phyloP scores from a whole-genome alignment of 2,329 filamentous ascomycete species.

The Pyrenophora tritici-repentis region DNA sequence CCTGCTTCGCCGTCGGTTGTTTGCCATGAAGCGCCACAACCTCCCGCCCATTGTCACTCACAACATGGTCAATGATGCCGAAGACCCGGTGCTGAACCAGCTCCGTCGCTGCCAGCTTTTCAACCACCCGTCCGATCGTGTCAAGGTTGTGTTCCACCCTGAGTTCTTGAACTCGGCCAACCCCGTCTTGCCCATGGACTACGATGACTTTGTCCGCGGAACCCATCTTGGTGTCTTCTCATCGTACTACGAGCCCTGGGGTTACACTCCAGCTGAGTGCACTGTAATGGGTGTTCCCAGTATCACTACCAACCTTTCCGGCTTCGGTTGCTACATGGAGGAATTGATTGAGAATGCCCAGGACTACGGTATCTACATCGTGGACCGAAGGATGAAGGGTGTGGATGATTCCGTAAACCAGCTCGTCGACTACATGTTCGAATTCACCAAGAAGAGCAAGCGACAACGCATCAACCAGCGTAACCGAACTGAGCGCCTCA shows the following conservation, averaged over 20 bases:
- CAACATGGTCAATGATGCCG: constrained; percentile 94
- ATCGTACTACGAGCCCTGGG: constrained; percentile 99
- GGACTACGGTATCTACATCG: constrained; percentile 99
- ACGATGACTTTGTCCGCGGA: constrained; percentile 97
- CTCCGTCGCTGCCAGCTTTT: constrained; percentile 95
- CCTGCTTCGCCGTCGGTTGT: constrained; percentile 85
- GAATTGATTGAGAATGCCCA: constrained; percentile 97
- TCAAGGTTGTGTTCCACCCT: constrained; percentile 97
- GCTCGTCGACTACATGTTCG: constrained; percentile 87
- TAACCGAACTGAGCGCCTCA: constrained; percentile 92
- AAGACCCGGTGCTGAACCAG: constrained; percentile 95
- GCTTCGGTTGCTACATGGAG: constrained; percentile 99
- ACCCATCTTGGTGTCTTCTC: constrained; percentile 95
- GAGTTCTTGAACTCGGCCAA: constrained; percentile 97
- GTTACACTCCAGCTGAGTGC: constrained; percentile 96
- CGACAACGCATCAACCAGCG: constrained; percentile 98
- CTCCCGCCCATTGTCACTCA: constrained; percentile 96
- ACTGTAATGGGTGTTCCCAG: constrained; percentile 99
- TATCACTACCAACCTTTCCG: constrained; percentile 96
- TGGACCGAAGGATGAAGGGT: constrained; percentile 92
- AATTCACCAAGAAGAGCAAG: constrained; percentile 90
- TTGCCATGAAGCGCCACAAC: constrained; percentile 91
- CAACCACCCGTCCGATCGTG: constrained; percentile 91
- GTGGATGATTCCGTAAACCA: constrained; percentile 98
- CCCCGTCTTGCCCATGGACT: constrained; percentile 92